A percentile compares a stretch with the other conserved stretches of the same genome.
Conservation (phyloP, 2,329 filamentous ascomycete genomes). For the Fusarium verticillioides region DNA sequence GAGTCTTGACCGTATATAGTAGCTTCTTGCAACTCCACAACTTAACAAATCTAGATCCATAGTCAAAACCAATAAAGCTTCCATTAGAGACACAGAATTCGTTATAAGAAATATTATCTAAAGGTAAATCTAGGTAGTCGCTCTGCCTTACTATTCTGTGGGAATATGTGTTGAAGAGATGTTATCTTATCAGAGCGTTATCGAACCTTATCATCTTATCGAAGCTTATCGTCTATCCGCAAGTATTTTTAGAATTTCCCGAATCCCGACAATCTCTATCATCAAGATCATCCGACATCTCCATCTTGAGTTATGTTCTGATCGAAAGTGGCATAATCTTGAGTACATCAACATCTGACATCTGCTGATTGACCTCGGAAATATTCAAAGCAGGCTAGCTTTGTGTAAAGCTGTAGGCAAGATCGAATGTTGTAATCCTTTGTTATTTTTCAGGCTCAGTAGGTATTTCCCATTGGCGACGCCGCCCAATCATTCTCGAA, state of each 20-base stretch:
- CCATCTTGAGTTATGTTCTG: neutral
- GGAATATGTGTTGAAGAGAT: no score
- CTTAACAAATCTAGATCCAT: no score
- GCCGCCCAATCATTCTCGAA: conserved; percentile 63
- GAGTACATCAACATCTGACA: neutral
- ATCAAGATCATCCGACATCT: neutral
- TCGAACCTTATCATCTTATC: neutral
- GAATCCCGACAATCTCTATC: neutral
- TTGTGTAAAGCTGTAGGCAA: fast-evolving
- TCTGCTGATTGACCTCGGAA: neutral
- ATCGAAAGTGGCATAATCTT: neutral
- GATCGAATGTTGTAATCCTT: neutral
- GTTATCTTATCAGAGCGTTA: neutral
- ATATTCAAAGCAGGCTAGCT: neutral
- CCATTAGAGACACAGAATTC: no score
- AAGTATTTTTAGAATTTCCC: neutral
- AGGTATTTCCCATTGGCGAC: conserved; percentile 48
- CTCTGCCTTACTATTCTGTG: no score
- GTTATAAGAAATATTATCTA: no score
- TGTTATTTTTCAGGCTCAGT: conserved; percentile 29
- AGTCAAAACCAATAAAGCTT: no score
- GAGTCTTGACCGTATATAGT: no score
- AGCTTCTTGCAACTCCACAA: no score
- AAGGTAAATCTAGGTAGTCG: no score
- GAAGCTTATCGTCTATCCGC: neutral